Percentiles rank a stretch among this genome's conserved stretches.
Evolutionary conservation across 1,284 basidiomycete genomes (phyloP).

Genomic region (Marasmius fiardii): DNA sequence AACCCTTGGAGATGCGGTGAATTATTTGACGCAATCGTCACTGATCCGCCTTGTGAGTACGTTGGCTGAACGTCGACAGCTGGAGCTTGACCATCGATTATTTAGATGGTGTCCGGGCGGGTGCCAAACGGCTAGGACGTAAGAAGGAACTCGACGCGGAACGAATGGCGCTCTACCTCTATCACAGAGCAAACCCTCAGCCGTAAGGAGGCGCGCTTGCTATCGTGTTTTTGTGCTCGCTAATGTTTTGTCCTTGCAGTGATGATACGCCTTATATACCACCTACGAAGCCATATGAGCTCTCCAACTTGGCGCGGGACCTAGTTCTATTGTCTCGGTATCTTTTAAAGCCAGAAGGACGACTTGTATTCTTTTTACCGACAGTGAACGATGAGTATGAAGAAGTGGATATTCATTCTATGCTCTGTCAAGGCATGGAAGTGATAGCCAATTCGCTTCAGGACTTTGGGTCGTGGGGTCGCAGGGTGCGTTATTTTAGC

Average conservation of each 20-base stretch:
- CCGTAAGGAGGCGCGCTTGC: slow-evolving; percentile 30
- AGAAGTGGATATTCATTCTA: slow-evolving; percentile 74
- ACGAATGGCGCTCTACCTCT: slow-evolving; percentile 32
- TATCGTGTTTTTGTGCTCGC: background rate
- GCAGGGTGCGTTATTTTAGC: slow-evolving; percentile 61
- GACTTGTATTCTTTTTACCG: slow-evolving; percentile 94
- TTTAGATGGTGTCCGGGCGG: slow-evolving; percentile 90
- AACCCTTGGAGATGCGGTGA: slow-evolving; percentile 88
- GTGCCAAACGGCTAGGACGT: slow-evolving; percentile 91
- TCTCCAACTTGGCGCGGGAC: slow-evolving; percentile 82
- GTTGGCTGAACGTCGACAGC: background rate
- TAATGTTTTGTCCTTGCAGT: slow-evolving; percentile 22
- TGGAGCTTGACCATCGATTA: background rate
- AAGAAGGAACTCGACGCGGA: slow-evolving; percentile 48
- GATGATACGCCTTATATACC: slow-evolving; percentile 74
- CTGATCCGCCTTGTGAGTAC: slow-evolving; percentile 85
- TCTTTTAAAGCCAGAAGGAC: slow-evolving; percentile 81
- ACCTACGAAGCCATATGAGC: slow-evolving; percentile 89
- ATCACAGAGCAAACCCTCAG: slow-evolving; percentile 35
- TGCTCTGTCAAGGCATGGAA: slow-evolving; percentile 84
- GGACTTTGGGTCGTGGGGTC: slow-evolving; percentile 94
- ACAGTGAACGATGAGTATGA: slow-evolving; percentile 90
- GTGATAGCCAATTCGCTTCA: slow-evolving; percentile 89
- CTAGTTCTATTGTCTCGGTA: slow-evolving; percentile 83
- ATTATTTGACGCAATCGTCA: slow-evolving; percentile 92